These are phyloP conservation scores for Eremothecium coryli DNA, from an alignment of 1,139 yeast genomes.

Conservation along the genomic window DNA sequence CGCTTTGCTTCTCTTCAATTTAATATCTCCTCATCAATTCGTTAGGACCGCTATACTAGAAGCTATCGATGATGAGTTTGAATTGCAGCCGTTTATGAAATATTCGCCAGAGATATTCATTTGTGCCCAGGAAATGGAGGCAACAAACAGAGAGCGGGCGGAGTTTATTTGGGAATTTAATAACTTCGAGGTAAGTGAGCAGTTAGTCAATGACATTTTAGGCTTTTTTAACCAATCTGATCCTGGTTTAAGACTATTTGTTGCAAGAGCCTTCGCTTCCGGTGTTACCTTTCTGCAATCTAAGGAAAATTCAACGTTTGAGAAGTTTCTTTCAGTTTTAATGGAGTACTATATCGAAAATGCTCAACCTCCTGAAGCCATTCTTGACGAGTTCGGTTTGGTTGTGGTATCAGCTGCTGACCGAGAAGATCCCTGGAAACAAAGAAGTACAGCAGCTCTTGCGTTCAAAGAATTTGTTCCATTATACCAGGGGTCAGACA, in stretches of 20 bases:
- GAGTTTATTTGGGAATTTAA: conserved; percentile 80
- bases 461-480: conserved; percentile 53
- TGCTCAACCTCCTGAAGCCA: conserved; percentile 69
- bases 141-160: conserved; percentile 56
- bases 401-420: conserved; percentile 52
- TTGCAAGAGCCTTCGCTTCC: conserved; percentile 52
- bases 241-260: conserved; percentile 57
- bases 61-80: conserved; percentile 79
- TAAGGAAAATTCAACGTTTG: conserved; percentile 29
- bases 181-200: conserved; percentile 39
- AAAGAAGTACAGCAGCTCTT: conserved; percentile 71
- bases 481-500: conserved; percentile 31
- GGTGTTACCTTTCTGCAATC: conserved; percentile 35
- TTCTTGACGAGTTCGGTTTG: conserved; percentile 70
- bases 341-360: conserved; percentile 48
- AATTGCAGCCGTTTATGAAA: conserved; percentile 45
- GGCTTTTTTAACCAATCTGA: conserved; percentile 45
- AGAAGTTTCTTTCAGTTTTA: conserved; percentile 36
- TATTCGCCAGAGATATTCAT: conserved; percentile 70
- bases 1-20: conserved; percentile 45
- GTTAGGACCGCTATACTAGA: conserved; percentile 76
- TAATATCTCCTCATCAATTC: conserved; percentile 55
- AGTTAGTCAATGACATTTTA: conserved; percentile 40
- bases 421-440: conserved; percentile 73
- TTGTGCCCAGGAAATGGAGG: conserved; percentile 65